Evolutionary conservation across 139 green algal species (phyloP).

Genomic region (Chlorella sp.): DNA sequence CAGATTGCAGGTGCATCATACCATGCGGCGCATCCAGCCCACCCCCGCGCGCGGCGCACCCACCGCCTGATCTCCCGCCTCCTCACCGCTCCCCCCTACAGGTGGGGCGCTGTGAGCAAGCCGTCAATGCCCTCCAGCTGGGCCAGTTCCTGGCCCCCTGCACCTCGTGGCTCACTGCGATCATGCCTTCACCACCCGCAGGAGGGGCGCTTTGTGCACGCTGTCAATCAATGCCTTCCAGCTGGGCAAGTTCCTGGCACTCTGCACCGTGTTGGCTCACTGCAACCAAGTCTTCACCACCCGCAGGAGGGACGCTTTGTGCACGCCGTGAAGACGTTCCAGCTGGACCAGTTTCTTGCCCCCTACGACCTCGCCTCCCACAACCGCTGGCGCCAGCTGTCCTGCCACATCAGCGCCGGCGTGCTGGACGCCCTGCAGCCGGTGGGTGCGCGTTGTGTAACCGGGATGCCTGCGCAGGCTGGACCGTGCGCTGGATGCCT

Average conservation of each 20-base stretch:
- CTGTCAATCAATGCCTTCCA: too few species aligned
- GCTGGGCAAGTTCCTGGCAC: too few species aligned
- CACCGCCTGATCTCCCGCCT: background rate
- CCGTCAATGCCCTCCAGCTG: too few species aligned
- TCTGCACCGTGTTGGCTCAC: too few species aligned
- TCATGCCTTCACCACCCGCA: slow-evolving; percentile 13
- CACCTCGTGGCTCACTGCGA: too few species aligned
- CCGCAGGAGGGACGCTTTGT: slow-evolving; percentile 60
- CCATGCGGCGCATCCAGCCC: too few species aligned
- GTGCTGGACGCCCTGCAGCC: slow-evolving; percentile 60
- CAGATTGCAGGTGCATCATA: too few species aligned
- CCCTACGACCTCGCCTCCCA: slow-evolving; percentile 78
- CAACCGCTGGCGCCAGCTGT: slow-evolving; percentile 63
- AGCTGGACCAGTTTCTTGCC: slow-evolving; percentile 80
- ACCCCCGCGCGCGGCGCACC: too few species aligned
- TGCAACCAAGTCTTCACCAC: background rate
- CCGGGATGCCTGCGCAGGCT: too few species aligned
- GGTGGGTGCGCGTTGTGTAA: too few species aligned
- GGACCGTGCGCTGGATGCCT: too few species aligned
- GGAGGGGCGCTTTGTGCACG: slow-evolving; percentile 60
- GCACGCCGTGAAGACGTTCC: slow-evolving; percentile 64
- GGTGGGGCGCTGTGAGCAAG: slow-evolving; percentile 60
- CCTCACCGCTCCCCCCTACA: slow-evolving; percentile 25
- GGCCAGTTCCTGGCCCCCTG: too few species aligned
- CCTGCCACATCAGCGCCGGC: slow-evolving; percentile 48